Conservation (phyloP, 177 flowering plant genomes). For the Tripterygium wilfordii region DNA sequence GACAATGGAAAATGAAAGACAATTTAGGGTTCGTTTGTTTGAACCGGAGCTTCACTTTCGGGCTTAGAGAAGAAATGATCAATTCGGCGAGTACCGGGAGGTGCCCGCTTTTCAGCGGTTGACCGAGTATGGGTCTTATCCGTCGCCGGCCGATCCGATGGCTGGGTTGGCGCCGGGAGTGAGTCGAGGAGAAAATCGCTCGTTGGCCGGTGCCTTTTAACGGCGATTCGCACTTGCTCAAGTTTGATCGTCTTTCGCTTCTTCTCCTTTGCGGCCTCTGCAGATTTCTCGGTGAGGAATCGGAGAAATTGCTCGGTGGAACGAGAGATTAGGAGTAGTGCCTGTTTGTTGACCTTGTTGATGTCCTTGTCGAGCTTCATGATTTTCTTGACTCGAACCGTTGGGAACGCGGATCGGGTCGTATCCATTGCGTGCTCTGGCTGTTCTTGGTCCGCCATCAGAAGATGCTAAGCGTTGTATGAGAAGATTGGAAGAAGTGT, state of each 20-base stretch:
- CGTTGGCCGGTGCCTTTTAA: constrained; percentile 64
- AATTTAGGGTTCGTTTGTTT: constrained; percentile 15
- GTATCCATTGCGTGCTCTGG: too few relatives aligned
- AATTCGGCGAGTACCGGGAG: constrained; percentile 57
- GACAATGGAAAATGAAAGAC: too few relatives aligned
- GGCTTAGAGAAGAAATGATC: constrained; percentile 60
- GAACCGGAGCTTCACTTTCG: constrained; percentile 10
- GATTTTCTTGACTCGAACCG: constrained; percentile 59
- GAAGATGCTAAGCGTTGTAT: too few relatives aligned
- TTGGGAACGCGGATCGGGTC: too few relatives aligned
- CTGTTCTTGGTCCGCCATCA: too few relatives aligned
- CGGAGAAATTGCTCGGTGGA: too few relatives aligned
- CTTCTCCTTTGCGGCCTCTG: constrained; percentile 50
- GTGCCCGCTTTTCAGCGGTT: constrained; percentile 29
- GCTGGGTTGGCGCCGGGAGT: constrained; percentile 45
- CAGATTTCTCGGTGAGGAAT: constrained; percentile 69
- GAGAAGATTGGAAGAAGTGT: too few relatives aligned
- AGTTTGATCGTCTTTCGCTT: constrained; percentile 66
- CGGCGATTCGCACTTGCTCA: constrained; percentile 65
- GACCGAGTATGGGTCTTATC: constrained; percentile 16
- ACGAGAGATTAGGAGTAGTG: too few relatives aligned
- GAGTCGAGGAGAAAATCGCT: constrained; percentile 80
- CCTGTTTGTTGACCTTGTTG: constrained; percentile 66
- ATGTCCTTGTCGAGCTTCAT: constrained; percentile 77
- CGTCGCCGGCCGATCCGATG: constrained; percentile 19